Evolutionary conservation across 192 early-diverging fungal species (phyloP).

Genomic region (Backusella macrospora): DNA sequence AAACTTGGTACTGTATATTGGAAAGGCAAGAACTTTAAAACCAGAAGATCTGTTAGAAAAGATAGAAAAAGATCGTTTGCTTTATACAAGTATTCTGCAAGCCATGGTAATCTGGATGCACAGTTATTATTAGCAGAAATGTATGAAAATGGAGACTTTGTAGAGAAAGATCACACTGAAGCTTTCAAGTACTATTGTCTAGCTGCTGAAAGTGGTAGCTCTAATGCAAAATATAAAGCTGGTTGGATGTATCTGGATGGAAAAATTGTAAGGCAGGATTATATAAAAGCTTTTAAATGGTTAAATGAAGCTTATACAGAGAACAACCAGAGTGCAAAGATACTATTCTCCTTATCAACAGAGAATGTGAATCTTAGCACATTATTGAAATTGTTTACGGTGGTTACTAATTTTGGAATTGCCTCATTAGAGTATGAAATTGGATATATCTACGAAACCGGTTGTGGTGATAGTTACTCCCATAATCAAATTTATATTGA

Average conservation of each 20-base stretch:
- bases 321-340: not conserved
- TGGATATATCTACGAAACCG: not conserved
- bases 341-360: not conserved
- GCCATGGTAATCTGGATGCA: too few relatives aligned
- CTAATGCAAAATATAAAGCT: not conserved
- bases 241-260: not conserved
- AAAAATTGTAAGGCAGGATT: not conserved
- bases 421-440: not conserved
- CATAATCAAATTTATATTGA: too few relatives aligned
- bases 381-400: not conserved
- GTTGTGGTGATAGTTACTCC: too few relatives aligned
- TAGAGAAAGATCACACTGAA: too few relatives aligned
- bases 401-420: not conserved
- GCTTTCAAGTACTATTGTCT: not conserved
- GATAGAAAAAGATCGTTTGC: too few relatives aligned
- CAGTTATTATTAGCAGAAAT: too few relatives aligned
- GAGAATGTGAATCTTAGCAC: not conserved
- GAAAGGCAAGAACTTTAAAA: too few relatives aligned
- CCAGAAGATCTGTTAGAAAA: too few relatives aligned
- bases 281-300: not conserved
- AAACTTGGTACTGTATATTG: too few relatives aligned
- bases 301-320: not conserved
- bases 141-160: too few relatives aligned
- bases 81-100: not conserved
- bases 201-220: not conserved